Evolutionary conservation across 352 stramenopile genomes (phyloP).

Genomic region (Hyphochytrium catenoides): DNA sequence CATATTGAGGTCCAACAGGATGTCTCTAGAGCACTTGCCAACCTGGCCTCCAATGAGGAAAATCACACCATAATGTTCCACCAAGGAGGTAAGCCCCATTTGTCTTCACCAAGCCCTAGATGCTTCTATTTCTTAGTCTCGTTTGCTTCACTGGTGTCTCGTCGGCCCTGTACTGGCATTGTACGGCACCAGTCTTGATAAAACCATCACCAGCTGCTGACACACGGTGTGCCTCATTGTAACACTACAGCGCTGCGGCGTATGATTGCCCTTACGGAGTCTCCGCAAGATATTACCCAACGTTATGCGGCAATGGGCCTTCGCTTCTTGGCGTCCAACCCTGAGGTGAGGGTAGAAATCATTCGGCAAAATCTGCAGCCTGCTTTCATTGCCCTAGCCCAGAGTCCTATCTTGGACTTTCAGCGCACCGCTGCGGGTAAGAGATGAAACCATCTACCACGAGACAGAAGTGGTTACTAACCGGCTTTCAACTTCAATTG

Average conservation of each 20-base stretch:
- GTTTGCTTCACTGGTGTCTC: too few relatives aligned
- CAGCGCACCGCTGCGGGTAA: conserved; percentile 73
- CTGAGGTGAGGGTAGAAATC: conserved; percentile 73
- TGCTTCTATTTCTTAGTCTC: too few relatives aligned
- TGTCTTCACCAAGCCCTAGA: too few relatives aligned
- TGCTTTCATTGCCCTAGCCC: conserved; percentile 71
- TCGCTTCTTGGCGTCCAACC: conserved; percentile 76
- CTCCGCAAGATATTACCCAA: conserved; percentile 68
- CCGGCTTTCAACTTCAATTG: too few relatives aligned
- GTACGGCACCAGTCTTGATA: too few relatives aligned
- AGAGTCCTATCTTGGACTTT: conserved; percentile 66
- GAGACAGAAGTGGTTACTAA: too few relatives aligned
- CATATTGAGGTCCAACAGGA: conserved; percentile 83
- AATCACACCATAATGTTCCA: conserved; percentile 76
- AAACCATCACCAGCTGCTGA: too few relatives aligned
- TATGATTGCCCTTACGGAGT: conserved; percentile 64
- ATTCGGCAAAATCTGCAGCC: conserved; percentile 64
- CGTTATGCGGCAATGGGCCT: conserved; percentile 82
- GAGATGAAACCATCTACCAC: too few relatives aligned
- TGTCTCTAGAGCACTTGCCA: conserved; percentile 65
- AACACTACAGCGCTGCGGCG: too few relatives aligned
- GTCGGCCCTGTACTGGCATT: too few relatives aligned
- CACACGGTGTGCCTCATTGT: too few relatives aligned
- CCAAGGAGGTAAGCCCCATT: too few relatives aligned
- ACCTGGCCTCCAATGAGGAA: conserved; percentile 80